A percentile compares a stretch with the other conserved stretches of the same genome.
Conservation (phyloP, 768 basidiomycete species). For the Pisolithus albus region DNA sequence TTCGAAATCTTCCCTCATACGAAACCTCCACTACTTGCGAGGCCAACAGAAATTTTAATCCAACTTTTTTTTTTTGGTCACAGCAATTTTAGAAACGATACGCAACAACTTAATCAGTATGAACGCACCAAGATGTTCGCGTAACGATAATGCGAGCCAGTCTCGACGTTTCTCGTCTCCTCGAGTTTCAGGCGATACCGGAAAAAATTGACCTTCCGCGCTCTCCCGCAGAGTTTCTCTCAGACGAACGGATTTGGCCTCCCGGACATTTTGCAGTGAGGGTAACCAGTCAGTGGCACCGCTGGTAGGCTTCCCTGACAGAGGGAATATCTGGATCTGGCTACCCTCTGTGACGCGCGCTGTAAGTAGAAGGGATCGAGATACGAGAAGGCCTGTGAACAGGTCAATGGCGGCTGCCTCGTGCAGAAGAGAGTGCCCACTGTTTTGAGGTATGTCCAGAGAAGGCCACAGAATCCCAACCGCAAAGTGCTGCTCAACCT, state of each 20-base stretch:
- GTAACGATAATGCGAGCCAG: conserved; percentile 62
- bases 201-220: conserved; percentile 9
- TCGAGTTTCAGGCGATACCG: conserved; percentile 11
- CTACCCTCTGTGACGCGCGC: conserved; percentile 47
- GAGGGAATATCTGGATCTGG: conserved; percentile 42
- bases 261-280: conserved; percentile 40
- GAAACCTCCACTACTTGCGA: conserved; percentile 54
- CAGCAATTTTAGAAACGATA: conserved; percentile 3
- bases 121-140: conserved; percentile 56
- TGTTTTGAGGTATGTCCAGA: conserved; percentile 47
- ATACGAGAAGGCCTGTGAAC: conserved; percentile 46
- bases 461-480: conserved; percentile 78
- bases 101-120: conserved; percentile 12
- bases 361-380: conserved; percentile 54
- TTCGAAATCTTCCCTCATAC: conserved; percentile 56
- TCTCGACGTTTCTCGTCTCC: conserved; percentile 39
- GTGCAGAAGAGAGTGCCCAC: conserved; percentile 35
- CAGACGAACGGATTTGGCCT: conserved; percentile 48
- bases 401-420: background rate
- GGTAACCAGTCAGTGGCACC: conserved; percentile 42
- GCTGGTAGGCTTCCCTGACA: conserved; percentile 33
- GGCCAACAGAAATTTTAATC: conserved; percentile 59
- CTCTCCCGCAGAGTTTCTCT: conserved; percentile 36
- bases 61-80: conserved; percentile 39
- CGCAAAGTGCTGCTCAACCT: conserved; percentile 44